Percentiles rank a stretch among this genome's conserved stretches.
Evolutionary conservation across 2,329 filamentous ascomycete genomes (phyloP).

Genomic region (Neurospora sp.): DNA sequence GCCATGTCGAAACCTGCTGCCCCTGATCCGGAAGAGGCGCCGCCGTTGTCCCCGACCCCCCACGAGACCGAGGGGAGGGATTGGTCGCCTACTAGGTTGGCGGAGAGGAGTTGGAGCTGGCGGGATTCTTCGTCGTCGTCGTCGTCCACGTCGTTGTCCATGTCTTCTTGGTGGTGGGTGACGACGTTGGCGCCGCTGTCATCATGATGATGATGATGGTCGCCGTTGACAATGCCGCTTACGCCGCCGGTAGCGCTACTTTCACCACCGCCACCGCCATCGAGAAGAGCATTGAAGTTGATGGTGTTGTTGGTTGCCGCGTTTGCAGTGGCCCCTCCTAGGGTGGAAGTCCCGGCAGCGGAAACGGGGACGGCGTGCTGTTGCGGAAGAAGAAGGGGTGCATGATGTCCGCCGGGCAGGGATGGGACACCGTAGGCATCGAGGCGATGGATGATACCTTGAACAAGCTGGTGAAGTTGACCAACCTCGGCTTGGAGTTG

Average conservation of each 20-base stretch:
- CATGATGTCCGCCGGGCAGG: neutral
- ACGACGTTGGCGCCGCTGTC: neutral
- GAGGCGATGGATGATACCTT: neutral
- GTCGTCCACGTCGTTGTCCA: neutral
- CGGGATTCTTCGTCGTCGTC: neutral
- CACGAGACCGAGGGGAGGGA: neutral
- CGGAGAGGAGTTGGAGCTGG: neutral
- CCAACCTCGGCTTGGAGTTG: neutral
- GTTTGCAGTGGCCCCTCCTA: neutral
- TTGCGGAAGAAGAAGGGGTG: neutral
- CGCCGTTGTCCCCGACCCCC: neutral
- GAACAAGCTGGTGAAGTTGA: neutral
- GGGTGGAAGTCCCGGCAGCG: neutral
- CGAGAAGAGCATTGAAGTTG: neutral
- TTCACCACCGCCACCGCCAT: neutral
- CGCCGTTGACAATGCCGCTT: neutral
- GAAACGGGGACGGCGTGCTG: neutral
- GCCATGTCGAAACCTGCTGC: neutral
- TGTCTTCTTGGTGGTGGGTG: neutral
- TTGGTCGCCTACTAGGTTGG: neutral
- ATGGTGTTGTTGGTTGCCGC: neutral
- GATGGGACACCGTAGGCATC: neutral
- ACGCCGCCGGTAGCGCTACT: neutral
- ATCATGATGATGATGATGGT: neutral
- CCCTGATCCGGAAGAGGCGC: neutral